Conservation (phyloP, 2,329 filamentous ascomycete genomes). For the Aspergillus sp. region DNA sequence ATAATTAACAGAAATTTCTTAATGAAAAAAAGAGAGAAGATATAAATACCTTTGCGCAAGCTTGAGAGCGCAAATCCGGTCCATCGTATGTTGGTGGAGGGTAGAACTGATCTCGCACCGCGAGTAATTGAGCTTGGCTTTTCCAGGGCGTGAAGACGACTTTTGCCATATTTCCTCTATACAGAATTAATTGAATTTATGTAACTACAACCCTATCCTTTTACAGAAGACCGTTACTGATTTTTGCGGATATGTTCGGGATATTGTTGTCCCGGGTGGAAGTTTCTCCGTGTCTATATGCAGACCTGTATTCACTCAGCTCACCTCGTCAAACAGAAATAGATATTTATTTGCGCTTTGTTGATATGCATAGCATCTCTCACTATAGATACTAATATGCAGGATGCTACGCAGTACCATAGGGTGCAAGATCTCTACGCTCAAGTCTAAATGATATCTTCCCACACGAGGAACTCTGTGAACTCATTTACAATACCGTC, state of each 20-base stretch:
- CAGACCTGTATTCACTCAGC: no score
- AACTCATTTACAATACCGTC: no score
- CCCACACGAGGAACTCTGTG: no score
- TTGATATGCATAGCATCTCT: no score
- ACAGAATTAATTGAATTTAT: not conserved
- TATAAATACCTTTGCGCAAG: constrained; percentile 32
- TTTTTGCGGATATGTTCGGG: not conserved
- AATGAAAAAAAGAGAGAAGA: not conserved
- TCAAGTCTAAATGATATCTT: no score
- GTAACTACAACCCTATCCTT: not conserved
- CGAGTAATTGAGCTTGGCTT: constrained; percentile 28
- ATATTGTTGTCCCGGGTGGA: not conserved
- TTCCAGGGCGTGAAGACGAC: constrained; percentile 39
- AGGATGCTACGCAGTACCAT: no score
- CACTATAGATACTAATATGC: no score
- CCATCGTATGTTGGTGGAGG: constrained; percentile 25
- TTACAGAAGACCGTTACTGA: not conserved
- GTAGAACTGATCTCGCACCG: constrained; percentile 35
- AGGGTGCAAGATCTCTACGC: no score
- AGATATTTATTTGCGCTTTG: no score
- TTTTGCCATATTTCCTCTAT: constrained; percentile 29
- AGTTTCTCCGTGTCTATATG: not conserved
- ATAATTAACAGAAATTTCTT: not conserved
- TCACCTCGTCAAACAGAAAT: no score
- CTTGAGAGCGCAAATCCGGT: constrained; percentile 32